phyloP scores from a whole-genome alignment of 106 monocot genomes.

The Agapanthus africanus region DNA sequence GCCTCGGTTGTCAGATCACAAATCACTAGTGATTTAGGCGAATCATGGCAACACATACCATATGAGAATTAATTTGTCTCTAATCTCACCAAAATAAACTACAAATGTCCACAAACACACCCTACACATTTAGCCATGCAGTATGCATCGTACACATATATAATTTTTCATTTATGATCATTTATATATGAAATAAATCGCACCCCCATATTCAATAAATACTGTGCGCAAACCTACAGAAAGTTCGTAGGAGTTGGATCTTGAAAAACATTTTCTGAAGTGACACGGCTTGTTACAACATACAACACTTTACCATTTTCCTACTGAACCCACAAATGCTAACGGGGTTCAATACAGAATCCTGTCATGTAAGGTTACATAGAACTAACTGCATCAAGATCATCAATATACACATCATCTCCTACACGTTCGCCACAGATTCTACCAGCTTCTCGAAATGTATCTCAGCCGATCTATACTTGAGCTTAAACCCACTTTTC shows the following conservation, averaged over 20 bases:
- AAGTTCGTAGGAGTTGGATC: not conserved
- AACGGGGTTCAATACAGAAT: not conserved
- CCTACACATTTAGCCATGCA: too few species aligned
- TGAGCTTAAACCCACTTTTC: conserved; percentile 59
- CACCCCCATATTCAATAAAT: not conserved
- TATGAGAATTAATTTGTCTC: too few species aligned
- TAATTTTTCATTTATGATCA: not conserved
- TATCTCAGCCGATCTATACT: conserved; percentile 44
- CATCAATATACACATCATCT: conserved; percentile 10
- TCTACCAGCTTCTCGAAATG: conserved; percentile 56
- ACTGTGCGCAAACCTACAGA: not conserved
- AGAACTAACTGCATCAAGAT: not conserved
- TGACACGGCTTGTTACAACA: not conserved
- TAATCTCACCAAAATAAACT: too few species aligned
- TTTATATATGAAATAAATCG: too few species aligned
- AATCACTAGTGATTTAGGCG: too few species aligned
- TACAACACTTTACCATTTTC: not conserved
- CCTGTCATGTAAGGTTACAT: not conserved
- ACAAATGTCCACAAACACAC: too few species aligned
- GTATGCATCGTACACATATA: too few species aligned
- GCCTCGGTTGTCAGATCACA: too few species aligned
- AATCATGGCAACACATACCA: too few species aligned
- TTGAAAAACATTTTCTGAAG: not conserved
- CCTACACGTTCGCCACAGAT: not conserved
- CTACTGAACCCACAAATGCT: too few species aligned